Conservation (phyloP, 2,329 filamentous ascomycete genomes). For the Botrytis squamosa region DNA sequence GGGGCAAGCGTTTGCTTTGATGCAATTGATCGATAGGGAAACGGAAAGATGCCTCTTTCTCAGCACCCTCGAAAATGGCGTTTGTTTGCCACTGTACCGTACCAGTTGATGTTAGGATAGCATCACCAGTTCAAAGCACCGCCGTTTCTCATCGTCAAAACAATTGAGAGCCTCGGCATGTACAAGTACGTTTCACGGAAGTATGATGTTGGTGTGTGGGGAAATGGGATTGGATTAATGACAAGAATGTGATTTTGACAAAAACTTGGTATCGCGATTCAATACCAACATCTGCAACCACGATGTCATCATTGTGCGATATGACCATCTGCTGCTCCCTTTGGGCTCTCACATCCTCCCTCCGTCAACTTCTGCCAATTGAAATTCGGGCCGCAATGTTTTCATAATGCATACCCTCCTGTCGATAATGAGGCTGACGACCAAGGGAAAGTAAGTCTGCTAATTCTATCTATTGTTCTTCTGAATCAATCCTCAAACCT, state of each 20-base stretch:
- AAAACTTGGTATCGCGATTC: conserved; percentile 14
- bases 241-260: neutral
- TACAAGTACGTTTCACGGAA: neutral
- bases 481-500: neutral
- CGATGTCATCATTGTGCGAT: conserved; percentile 11
- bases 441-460: neutral
- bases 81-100: neutral
- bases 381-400: neutral
- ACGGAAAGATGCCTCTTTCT: neutral
- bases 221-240: neutral
- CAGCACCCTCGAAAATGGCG: neutral
- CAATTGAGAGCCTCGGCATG: neutral
- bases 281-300: conserved; percentile 18
- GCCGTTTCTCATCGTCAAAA: neutral
- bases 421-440: conserved; percentile 1
- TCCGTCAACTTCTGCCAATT: neutral
- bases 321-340: neutral
- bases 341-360: neutral
- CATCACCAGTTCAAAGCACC: neutral
- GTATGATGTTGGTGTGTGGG: neutral
- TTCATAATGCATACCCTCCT: neutral
- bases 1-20: neutral
- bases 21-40: neutral
- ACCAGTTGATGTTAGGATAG: neutral
- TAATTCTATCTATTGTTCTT: neutral